Base-by-base conservation (phyloP, 2,329 filamentous ascomycete species). In the Curvularia sp. region DNA sequence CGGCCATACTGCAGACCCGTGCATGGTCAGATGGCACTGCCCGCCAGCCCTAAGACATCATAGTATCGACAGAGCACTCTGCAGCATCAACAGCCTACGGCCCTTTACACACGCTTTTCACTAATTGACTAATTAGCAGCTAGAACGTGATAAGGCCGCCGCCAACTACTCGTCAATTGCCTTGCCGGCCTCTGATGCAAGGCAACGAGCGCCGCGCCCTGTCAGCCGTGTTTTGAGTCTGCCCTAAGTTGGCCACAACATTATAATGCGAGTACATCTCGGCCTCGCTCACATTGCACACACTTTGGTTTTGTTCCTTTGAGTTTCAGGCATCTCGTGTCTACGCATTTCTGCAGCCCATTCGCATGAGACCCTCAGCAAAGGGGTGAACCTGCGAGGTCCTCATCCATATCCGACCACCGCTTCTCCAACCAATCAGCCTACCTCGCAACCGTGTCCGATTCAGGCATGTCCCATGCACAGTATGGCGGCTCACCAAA, bases 11-110 rank as follows among this genome's bases (percentile, higher is more conserved):
- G 55, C 55, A 61, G 52, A 43, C 57, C 53, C 42, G 36, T 54
- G 50, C 59, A 41, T 57, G 63, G 61, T 65, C 64, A 67, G 58
- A 60, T 62, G 63, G 53, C 58, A 64, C 58, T 54, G 58, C 60
- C 60, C 55, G 54, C 41, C 57, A 43, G 53, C 61, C 57, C 56
- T 49, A 52, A 34, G 39, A 55, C 53, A 60, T 57, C 38, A 53
- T 58, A 39, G 42, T 32, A 51, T 53, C 47, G 55, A 59, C 60
- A 42, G 60, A 60, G 50, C 42, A 42, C 45, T 19, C 34, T 49
- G 32, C 57, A 47, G 45, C 30, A 34, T 25, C 34, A 45, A 41
- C 41, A 55, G 59, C 59, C 63, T 64, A 52, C 63, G 63, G 63
- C 60, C 47, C 32, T 55, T 61, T 49, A 60, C 51, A 58, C 25